phyloP scores from a whole-genome alignment of 176 grass and related monocot species.

The Zoysia pacifica region DNA sequence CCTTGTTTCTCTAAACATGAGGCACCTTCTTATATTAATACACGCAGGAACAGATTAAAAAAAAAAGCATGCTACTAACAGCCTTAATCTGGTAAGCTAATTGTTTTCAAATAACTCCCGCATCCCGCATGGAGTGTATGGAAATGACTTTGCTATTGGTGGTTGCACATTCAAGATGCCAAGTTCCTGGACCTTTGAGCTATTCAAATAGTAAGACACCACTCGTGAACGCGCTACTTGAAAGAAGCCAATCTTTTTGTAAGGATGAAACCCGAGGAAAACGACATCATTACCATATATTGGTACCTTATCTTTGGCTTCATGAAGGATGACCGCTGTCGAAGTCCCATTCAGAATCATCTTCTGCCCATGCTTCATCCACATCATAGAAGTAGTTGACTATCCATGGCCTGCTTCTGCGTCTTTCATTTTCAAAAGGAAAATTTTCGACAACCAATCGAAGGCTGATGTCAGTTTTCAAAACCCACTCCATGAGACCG shows the following conservation, averaged over 20 bases:
- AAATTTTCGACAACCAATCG: not conserved
- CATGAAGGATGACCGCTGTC: not conserved
- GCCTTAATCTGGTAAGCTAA: not conserved
- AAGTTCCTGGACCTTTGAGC: not conserved
- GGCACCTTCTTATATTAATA: too few species aligned
- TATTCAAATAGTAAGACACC: slow-evolving; percentile 4
- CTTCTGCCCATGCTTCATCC: not conserved
- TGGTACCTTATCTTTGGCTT: not conserved
- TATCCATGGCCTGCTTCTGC: not conserved
- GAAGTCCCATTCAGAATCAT: slow-evolving; percentile 17
- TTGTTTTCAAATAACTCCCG: not conserved
- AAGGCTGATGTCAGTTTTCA: slow-evolving; percentile 7
- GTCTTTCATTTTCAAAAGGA: not conserved
- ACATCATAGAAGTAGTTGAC: not conserved
- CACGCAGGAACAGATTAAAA: too few species aligned
- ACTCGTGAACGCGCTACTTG: too few species aligned
- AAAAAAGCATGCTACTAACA: too few species aligned
- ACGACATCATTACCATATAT: not conserved
- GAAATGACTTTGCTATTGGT: not conserved
- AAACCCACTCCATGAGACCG: not conserved
- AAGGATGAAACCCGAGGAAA: slow-evolving; percentile 11
- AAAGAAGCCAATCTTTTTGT: slow-evolving; percentile 4
- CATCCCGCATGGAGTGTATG: not conserved
- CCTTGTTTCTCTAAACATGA: too few species aligned
- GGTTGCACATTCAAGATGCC: not conserved